These are phyloP conservation scores for Candida endomychidarum DNA, from an alignment of 805 yeast species.

Conservation along the genomic window DNA sequence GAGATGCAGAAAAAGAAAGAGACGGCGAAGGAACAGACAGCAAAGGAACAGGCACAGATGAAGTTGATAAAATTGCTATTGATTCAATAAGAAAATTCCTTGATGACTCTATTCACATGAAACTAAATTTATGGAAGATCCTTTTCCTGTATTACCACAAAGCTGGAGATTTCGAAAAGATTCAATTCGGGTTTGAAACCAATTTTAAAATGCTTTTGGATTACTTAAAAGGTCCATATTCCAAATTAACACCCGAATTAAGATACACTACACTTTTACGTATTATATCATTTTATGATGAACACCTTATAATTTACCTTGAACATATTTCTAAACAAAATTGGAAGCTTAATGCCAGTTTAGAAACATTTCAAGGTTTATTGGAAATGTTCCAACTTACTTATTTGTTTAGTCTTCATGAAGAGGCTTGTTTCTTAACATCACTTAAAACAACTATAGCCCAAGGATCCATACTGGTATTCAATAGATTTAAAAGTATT, in stretches of 20 bases:
- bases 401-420: constrained; percentile 52
- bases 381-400: constrained; percentile 28
- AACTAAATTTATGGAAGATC: constrained; percentile 73
- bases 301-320: constrained; percentile 43
- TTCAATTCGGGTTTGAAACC: constrained; percentile 51
- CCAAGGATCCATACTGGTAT: constrained; percentile 42
- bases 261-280: constrained; percentile 47
- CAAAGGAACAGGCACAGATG: constrained; percentile 1
- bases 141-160: constrained; percentile 56
- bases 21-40: too few species aligned
- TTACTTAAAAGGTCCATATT: constrained; percentile 28
- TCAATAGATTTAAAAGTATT: constrained; percentile 46
- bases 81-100: constrained; percentile 62
- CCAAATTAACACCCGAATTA: constrained; percentile 20
- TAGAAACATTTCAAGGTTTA: not conserved
- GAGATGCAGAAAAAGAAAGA: too few species aligned
- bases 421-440: constrained; percentile 46
- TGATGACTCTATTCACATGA: constrained; percentile 58
- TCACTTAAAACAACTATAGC: constrained; percentile 41
- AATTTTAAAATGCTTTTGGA: constrained; percentile 46
- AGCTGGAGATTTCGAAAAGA: constrained; percentile 27
- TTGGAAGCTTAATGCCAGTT: constrained; percentile 32
- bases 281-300: constrained; percentile 54
- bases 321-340: constrained; percentile 21
- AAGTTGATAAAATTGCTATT: constrained; percentile 21